These are phyloP conservation scores for Sesbania bispinosa DNA, from an alignment of 306 rosid species.

Conservation along the genomic window DNA sequence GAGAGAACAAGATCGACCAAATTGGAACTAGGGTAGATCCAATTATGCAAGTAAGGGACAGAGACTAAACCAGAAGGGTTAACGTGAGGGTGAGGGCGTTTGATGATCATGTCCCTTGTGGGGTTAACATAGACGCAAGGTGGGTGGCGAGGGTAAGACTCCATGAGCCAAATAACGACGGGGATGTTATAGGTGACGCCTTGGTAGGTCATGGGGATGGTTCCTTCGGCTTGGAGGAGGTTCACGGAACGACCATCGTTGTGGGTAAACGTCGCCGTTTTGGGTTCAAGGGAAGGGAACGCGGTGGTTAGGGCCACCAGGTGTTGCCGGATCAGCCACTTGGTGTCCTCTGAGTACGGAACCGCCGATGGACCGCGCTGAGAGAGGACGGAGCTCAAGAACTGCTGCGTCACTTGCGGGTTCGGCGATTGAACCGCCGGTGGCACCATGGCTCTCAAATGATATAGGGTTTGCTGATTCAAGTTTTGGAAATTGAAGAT, in stretches of 20 bases:
- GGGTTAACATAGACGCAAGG: conserved; percentile 91
- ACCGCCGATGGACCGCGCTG: conserved; percentile 94
- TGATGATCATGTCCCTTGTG: conserved; percentile 93
- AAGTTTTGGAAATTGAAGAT: not conserved
- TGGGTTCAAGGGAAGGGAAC: conserved; percentile 73
- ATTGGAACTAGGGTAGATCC: conserved; percentile 82
- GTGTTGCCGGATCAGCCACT: conserved; percentile 94
- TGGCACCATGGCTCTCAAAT: conserved; percentile 31
- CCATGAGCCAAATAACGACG: conserved; percentile 86
- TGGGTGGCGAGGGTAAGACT: conserved; percentile 85
- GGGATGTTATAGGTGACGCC: conserved; percentile 89
- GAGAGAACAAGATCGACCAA: conserved; percentile 54
- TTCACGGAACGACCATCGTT: conserved; percentile 93
- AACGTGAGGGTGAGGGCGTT: conserved; percentile 74
- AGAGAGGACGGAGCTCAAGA: conserved; percentile 89
- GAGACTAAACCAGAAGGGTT: conserved; percentile 82
- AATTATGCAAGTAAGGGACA: conserved; percentile 60
- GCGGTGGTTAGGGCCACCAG: conserved; percentile 52
- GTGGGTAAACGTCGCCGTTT: conserved; percentile 86
- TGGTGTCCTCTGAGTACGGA: conserved; percentile 77
- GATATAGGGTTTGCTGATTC: conserved; percentile 10
- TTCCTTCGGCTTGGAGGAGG: conserved; percentile 89
- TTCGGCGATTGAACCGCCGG: conserved; percentile 48
- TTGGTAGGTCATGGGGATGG: conserved; percentile 73
- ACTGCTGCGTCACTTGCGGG: conserved; percentile 52